A percentile compares a stretch with the other conserved stretches of the same genome.
These are phyloP conservation scores for Cladosporium sp. DNA, from an alignment of 2,329 filamentous ascomycete species.

Conservation along the genomic window DNA sequence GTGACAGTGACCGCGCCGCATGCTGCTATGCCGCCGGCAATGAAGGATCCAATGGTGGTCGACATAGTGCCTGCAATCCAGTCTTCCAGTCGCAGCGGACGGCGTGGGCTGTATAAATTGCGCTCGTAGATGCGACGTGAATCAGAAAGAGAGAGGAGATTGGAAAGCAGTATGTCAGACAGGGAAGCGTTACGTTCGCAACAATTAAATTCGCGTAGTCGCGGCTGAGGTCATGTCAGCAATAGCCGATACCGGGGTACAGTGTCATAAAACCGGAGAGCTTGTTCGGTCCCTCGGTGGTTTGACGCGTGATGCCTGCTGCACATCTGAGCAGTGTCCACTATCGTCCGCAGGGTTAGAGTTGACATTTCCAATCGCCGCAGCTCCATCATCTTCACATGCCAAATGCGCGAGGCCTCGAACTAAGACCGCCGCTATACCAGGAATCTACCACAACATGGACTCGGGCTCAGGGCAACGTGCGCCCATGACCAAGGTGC, in stretches of 20 bases:
- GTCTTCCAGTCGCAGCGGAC: neutral
- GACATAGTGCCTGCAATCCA: conserved; percentile 34
- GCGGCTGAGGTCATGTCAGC: conserved; percentile 2
- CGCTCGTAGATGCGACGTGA: neutral
- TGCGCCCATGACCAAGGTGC: conserved; percentile 54
- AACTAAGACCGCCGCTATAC: neutral
- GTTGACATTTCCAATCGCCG: no score
- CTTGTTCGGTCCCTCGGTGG: neutral
- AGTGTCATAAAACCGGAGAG: neutral
- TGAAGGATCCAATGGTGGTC: conserved; percentile 65
- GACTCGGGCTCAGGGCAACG: conserved; percentile 13
- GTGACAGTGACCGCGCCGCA: conserved; percentile 97
- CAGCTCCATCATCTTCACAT: conserved; percentile 8
- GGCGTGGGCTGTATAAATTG: neutral
- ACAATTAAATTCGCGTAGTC: neutral
- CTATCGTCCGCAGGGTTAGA: no score
- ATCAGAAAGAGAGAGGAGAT: neutral
- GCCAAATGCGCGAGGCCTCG: neutral
- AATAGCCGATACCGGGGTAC: neutral
- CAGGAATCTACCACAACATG: conserved; percentile 17
- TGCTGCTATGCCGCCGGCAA: conserved; percentile 92
- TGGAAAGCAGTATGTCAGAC: no score
- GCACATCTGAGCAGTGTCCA: no score
- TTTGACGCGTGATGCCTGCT: no score
- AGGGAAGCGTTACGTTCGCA: neutral